Base-by-base conservation (phyloP, 805 yeast species). In the Lipomyces lipofer region DNA sequence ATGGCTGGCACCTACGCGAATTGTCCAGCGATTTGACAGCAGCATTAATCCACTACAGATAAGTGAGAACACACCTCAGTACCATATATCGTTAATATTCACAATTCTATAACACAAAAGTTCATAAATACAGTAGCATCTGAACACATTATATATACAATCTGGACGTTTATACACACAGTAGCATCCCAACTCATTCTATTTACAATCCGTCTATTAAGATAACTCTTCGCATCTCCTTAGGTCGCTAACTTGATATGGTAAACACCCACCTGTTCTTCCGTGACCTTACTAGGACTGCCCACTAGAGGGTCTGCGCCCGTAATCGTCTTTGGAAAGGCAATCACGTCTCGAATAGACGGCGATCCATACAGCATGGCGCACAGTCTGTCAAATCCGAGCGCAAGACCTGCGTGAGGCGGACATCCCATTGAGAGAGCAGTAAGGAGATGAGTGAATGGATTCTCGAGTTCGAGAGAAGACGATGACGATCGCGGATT, bases 381-480 rank as follows among this genome's bases (percentile, higher is more conserved):
- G 64, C 95, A 84, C 75, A 94, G 74, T 58, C 99, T 75, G 68
- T 94, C 99, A 63, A 94, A 87, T 0, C 99, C 99, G 32, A 94
- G 75, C 0, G 99, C 99, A 35, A 94, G 75, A 0, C 99, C 99
- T 1, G 97, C 97, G 71, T 94, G 99, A 0, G 99, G 99, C 0
- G 99, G 99, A 66, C 98, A 89, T 1, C 99, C 99, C 72, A 86
- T 81, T 22, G 80, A 81, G 51, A 94, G 79, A 0, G 97, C 97
- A 38, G 76, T 74, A 29, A 94, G 74, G 38, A 94, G 74, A 71
- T 94, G 99, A 0, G 96, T 95, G 73, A 94, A 94, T 7, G 89
- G 73, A 32, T 68, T 66, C 43, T 83, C 77, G 25, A 87, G 79
- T 58, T 88, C 57, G 12, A 57, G 29, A n/a, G 21, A 15, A 9